Conservation (phyloP, 2,329 filamentous ascomycete genomes). For the Pezicula neosporulosa region DNA sequence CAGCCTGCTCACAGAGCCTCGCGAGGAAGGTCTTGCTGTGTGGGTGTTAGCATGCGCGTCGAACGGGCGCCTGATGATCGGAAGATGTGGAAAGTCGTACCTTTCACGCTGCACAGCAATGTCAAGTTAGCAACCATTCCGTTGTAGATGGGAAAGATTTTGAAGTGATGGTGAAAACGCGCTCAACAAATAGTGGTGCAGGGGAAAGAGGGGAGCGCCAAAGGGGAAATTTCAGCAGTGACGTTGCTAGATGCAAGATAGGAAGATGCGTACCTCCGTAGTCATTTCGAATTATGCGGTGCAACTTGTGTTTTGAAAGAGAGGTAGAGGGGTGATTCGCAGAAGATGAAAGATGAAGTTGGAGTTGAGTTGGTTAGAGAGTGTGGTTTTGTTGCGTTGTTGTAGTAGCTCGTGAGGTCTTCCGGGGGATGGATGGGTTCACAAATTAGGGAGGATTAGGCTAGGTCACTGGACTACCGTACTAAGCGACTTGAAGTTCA, state of each 20-base stretch:
- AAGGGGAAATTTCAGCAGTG: slow-evolving; percentile 10
- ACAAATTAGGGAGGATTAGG: too few relatives aligned
- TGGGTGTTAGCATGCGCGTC: slow-evolving; percentile 17
- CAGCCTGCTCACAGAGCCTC: slow-evolving; percentile 99
- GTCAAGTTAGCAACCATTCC: slow-evolving; percentile 17
- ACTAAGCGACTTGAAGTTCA: too few relatives aligned
- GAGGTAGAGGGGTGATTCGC: not conserved
- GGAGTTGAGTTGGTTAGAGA: not conserved
- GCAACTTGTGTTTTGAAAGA: slow-evolving; percentile 1
- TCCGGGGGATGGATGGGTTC: too few relatives aligned
- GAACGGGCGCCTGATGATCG: slow-evolving; percentile 2
- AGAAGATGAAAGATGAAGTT: not conserved
- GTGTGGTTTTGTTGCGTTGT: not conserved
- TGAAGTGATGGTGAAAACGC: slow-evolving; percentile 13
- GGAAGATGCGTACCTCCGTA: slow-evolving; percentile 29
- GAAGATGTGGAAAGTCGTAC: slow-evolving; percentile 15
- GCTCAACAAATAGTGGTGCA: slow-evolving; percentile 17
- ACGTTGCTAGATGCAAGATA: slow-evolving; percentile 7
- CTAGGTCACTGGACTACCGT: too few relatives aligned
- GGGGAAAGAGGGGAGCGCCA: not conserved
- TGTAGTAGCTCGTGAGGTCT: not conserved
- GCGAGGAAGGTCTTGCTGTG: slow-evolving; percentile 98
- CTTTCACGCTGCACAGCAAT: slow-evolving; percentile 28
- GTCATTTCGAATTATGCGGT: slow-evolving; percentile 24
- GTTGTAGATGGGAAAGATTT: slow-evolving; percentile 4